Evolutionary conservation across 2,329 filamentous ascomycete species (phyloP), one percentile per base, ranked within the genome.

Genomic region (Tolypocladium cylindrosporum): DNA sequence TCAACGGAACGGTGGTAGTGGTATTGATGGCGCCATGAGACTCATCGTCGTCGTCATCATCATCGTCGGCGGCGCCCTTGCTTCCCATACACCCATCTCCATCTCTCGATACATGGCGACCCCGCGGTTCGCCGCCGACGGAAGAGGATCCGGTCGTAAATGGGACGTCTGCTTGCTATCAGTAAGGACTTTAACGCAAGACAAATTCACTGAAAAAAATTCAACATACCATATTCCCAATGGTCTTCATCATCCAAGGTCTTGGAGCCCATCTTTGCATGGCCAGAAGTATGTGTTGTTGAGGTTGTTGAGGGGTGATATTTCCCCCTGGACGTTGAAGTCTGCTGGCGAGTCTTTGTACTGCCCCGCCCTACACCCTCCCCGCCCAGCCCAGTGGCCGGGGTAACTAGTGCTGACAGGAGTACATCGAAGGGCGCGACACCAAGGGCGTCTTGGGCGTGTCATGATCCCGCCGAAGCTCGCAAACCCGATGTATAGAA

Each of bases 111-210:
- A 72, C 61, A 59, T 77, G 74, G 7, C 63, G 63, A 40, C 75
- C 76, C 9, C 73, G 72, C 43, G 74, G 72, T 59, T 76, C 72
- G 54, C 76, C 76, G 48, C 75, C 74, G 55, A 62, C 58, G 43
- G 59, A 61, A 60, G 60, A 63, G 55, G 64, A 39, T 45, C 51
- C 50, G 56, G 59, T 59, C 7, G 62, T 63, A 57, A 60, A 62
- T 54, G 69, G 51, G 43, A 53, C 56, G 54, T 59, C 63, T 62
- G 51, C 21, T 43, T 36, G 51, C 51, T 53, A 57, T 66, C 57
- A 66, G 67, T 58, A 65, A 24, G 55, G 27, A 7, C 13, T 6
- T 6, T 14, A 2, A 34, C 48, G 10, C 19, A 16, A 51, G 10
- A 9, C 37, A n/a, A 16, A 14, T 10, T 21, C 31, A 39, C 7